phyloP scores from a whole-genome alignment of 345 rosid genomes.

The Chamaenerion angustifolium region DNA sequence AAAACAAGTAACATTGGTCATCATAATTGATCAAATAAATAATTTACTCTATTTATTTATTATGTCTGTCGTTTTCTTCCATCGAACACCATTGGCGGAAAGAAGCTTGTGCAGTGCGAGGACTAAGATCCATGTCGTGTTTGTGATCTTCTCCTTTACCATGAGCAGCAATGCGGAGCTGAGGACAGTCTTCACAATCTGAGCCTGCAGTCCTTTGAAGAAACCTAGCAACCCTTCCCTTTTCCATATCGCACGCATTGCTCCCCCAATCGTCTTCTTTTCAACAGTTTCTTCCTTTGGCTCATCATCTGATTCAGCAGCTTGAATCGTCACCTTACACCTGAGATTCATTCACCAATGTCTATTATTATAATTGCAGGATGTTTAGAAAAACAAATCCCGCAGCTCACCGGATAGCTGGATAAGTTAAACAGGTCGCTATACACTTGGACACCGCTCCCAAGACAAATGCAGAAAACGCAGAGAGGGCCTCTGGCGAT shows the following conservation, averaged over 20 bases:
- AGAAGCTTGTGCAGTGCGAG: conserved; percentile 51
- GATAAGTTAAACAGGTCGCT: conserved; percentile 76
- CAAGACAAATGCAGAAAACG: conserved; percentile 65
- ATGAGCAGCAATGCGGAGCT: conserved; percentile 88
- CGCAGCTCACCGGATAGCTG: conserved; percentile 63
- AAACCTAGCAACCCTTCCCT: conserved; percentile 73
- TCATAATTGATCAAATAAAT: no score
- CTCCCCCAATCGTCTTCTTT: conserved; percentile 41
- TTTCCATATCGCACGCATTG: conserved; percentile 51
- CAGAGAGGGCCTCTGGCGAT: conserved; percentile 55
- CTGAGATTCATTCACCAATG: conserved; percentile 17
- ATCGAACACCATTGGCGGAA: conserved; percentile 18
- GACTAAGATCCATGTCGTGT: conserved; percentile 62
- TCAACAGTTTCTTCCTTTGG: conserved; percentile 16
- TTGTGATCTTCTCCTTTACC: conserved; percentile 89
- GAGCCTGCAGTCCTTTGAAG: conserved; percentile 79
- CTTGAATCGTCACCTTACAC: conserved; percentile 88
- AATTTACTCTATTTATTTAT: no score
- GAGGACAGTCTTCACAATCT: conserved; percentile 83
- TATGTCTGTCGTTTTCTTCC: no score
- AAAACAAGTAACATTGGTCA: no score
- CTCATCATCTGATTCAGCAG: conserved; percentile 43
- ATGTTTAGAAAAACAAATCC: no score
- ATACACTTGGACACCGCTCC: conserved; percentile 83
- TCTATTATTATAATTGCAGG: no score